phyloP scores from a whole-genome alignment of 1,139 yeast species.

The Starmera stellimalicola region DNA sequence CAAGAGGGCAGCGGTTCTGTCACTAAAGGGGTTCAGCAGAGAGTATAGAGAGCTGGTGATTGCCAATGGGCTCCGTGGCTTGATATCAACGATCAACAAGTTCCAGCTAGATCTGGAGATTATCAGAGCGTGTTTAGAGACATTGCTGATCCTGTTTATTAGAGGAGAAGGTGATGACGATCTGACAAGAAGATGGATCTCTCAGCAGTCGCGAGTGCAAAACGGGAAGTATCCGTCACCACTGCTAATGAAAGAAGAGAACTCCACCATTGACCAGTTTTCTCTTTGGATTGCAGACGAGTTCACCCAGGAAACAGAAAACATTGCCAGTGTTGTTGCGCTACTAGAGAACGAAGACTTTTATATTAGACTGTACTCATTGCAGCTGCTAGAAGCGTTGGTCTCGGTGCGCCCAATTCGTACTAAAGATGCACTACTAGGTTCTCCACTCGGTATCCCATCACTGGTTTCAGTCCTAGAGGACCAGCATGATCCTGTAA shows the following conservation, averaged over 20 bases:
- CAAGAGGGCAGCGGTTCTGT: conserved; percentile 84
- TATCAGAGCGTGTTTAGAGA: conserved; percentile 79
- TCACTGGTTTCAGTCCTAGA: conserved; percentile 59
- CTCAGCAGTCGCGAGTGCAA: conserved; percentile 67
- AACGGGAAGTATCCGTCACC: conserved; percentile 85
- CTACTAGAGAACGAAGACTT: conserved; percentile 55
- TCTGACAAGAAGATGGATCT: conserved; percentile 53
- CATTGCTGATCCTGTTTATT: conserved; percentile 71
- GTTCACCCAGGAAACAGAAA: conserved; percentile 60
- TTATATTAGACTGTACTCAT: conserved; percentile 68
- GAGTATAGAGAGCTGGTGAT: conserved; percentile 87
- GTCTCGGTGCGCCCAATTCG: conserved; percentile 67
- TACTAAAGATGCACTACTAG: conserved; percentile 65
- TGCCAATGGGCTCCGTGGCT: conserved; percentile 75
- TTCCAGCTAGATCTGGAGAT: conserved; percentile 64
- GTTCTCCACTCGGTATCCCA: conserved; percentile 74
- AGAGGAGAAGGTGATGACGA: conserved; percentile 49
- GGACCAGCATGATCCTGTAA: conserved; percentile 76
- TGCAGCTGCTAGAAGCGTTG: conserved; percentile 80
- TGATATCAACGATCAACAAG: conserved; percentile 55
- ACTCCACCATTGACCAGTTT: conserved; percentile 58
- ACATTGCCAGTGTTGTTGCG: conserved; percentile 48
- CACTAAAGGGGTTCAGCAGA: conserved; percentile 81
- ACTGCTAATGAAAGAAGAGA: conserved; percentile 45
- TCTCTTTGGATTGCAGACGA: conserved; percentile 96